Evolutionary conservation across 352 stramenopile genomes (phyloP).

Genomic region (Phytophthora palmivora): DNA sequence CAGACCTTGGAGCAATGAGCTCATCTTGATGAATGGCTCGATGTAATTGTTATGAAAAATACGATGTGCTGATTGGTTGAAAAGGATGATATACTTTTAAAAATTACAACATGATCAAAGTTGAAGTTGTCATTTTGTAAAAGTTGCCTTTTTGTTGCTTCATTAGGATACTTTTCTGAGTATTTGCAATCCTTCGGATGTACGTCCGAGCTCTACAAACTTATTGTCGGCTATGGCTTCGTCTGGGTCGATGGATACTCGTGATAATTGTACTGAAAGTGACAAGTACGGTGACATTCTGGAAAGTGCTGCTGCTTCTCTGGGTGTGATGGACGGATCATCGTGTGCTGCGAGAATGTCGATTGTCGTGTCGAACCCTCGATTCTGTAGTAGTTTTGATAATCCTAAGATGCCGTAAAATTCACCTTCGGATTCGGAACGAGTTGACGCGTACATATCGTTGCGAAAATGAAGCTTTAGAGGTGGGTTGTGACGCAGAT

Average conservation of each 20-base stretch:
- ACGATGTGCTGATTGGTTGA: conserved; percentile 22
- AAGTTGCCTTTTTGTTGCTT: no score
- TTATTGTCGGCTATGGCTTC: conserved; percentile 42
- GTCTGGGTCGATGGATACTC: conserved; percentile 43
- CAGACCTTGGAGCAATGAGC: conserved; percentile 70
- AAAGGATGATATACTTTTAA: conserved; percentile 2
- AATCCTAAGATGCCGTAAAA: conserved; percentile 58
- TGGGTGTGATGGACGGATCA: conserved; percentile 51
- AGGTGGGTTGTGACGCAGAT: conserved; percentile 41
- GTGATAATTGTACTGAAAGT: conserved; percentile 51
- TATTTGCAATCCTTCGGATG: conserved; percentile 55
- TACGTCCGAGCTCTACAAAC: conserved; percentile 56
- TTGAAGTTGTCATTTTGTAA: conserved; percentile 22
- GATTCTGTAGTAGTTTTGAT: conserved; percentile 38
- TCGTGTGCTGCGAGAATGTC: conserved; percentile 49
- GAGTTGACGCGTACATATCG: conserved; percentile 76
- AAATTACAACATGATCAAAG: not conserved
- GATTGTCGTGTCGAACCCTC: conserved; percentile 52
- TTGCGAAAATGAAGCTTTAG: conserved; percentile 64
- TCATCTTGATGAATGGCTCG: conserved; percentile 35
- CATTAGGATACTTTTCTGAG: conserved; percentile 61
- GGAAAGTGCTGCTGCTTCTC: conserved; percentile 55
- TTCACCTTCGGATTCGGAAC: conserved; percentile 46
- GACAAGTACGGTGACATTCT: conserved; percentile 58
- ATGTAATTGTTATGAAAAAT: not conserved